Base-by-base conservation (phyloP, 116 monocot genomes). In the Papilionanthe hybrid region DNA sequence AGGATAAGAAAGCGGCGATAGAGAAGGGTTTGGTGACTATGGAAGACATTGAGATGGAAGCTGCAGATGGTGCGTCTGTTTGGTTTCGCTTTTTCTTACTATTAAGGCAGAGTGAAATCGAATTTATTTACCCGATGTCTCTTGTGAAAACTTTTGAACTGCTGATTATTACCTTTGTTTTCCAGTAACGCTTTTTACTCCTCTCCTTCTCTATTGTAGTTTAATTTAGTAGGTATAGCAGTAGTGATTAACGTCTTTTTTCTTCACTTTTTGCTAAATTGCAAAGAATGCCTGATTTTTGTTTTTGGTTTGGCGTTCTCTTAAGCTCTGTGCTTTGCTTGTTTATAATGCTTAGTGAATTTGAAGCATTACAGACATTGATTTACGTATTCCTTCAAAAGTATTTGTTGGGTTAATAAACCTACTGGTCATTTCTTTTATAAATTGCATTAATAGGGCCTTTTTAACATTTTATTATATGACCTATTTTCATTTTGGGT, bases 41-140 rank as follows among this genome's bases (percentile, higher is more conserved):
- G 93, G 88, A 83, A 11, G 92, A 98, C 75, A 88, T 98, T 15
- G 94, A 94, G 79, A 98, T 94, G 98, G 85, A 86, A 25, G 87
- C 80, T 8, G 92, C 88, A 42, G 91, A 97, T 77, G 91, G 94
- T 88, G 63, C 50, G 49, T 56, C 30, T 48, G 37, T 72, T 57
- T 48, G n/a, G 5, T 60, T 20, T 60, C 22, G 2, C 60, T 8
- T 60, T 60, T 60, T 60, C 0, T 22, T 60, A 22, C 3, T 25
- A 60, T 60, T 8, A 8, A 11, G n/a, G 25, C 25, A 20, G 56
- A 56, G 13, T 13, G 56, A 9, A 56, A 20, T 56, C 3, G 13
- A 56, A 18, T 45, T 45, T 45, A 4, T 37, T 56, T 18, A 56
- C 20, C 56, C 1, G 68, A n/a, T 12, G 60, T 32, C 18, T 75